Conservation (phyloP, 129 eudicot species). For the Pseudognaphalium luteoalbum region DNA sequence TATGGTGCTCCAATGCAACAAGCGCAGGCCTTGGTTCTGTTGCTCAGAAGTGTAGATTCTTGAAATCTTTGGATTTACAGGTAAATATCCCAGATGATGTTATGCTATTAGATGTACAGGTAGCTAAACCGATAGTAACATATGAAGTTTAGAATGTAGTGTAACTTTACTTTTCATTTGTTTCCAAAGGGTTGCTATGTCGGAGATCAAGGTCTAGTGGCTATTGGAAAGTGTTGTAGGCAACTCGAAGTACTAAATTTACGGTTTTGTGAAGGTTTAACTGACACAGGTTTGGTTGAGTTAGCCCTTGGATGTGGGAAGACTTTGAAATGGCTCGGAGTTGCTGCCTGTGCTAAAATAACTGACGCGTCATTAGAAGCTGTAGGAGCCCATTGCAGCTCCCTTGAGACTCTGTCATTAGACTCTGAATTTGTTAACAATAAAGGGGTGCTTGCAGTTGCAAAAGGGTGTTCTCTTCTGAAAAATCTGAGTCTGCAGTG, state of each 20-base stretch:
- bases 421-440: slow-evolving; percentile 77
- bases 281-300: slow-evolving; percentile 70
- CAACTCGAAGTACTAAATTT: slow-evolving; percentile 75
- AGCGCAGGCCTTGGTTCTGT: slow-evolving; percentile 73
- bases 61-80: slow-evolving; percentile 85
- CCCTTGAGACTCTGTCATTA: slow-evolving; percentile 62
- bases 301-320: slow-evolving; percentile 68
- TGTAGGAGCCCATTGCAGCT: slow-evolving; percentile 76
- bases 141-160: slow-evolving; percentile 12
- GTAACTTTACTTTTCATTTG: slow-evolving; percentile 23
- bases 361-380: slow-evolving; percentile 84
- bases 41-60: slow-evolving; percentile 73
- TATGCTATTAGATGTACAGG: not conserved
- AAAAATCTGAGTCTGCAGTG: slow-evolving; percentile 80
- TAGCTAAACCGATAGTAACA: not conserved
- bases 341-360: slow-evolving; percentile 89
- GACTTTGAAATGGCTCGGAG: slow-evolving; percentile 78
- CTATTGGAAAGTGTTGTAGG: slow-evolving; percentile 75
- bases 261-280: slow-evolving; percentile 89
- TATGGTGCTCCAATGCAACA: slow-evolving; percentile 91
- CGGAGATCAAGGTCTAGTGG: slow-evolving; percentile 84
- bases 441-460: slow-evolving; percentile 76
- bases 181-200: slow-evolving; percentile 74
- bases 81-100: slow-evolving; percentile 29
- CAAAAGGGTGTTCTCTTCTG: slow-evolving; percentile 63